Evolutionary conservation across 495 filamentous ascomycete genomes (phyloP), one percentile per base, ranked within the genome.

Genomic region (Parachaetomium inaequale): DNA sequence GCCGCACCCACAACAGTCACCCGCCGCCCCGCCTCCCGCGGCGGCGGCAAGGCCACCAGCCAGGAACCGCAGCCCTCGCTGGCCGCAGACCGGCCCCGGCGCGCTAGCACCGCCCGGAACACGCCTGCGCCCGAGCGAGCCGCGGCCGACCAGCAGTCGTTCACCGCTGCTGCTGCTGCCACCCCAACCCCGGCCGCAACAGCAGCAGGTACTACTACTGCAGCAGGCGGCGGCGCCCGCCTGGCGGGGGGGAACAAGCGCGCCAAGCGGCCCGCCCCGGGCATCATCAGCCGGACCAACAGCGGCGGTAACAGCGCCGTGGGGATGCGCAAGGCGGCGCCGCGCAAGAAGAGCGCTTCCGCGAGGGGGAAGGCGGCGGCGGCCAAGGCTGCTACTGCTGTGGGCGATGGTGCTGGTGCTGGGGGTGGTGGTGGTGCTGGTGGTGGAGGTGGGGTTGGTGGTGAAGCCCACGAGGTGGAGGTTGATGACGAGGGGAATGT

Each of bases 281-380:
- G 88, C 28, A 82, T 86, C 38, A 84, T 94, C n/a, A 80, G 81
- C 32, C 83, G 84, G 17, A 85, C 83, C 21, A 84, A 84, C 60
- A 86, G 89, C 65, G 90, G 88, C 55, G 88, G 88, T 63, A 73
- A 84, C 81, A 63, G 87, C 86, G 70, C 87, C 66, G 87, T 93
- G 63, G 89, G 89, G 36, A 90, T 85, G 70, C 85, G 92, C 31
- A 90, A 89, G 72, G 88, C 86, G 31, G 91, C 92, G 66, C 89
- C 90, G 8, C 79, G 79, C 58, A 89, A 87, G 76, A 84, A 83
- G 62, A 63, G 52, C 45, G 73, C 75, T 19, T 74, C 75, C 28
- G 74, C 74, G 1, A 36, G 56, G 8, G 43, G 23, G 7, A 23
- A 36, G 17, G 50, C 52, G 28, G 51, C 51, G 19, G 51, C 32